phyloP scores from a whole-genome alignment of 164 flowering plant species.

The Umbellularia californica region DNA sequence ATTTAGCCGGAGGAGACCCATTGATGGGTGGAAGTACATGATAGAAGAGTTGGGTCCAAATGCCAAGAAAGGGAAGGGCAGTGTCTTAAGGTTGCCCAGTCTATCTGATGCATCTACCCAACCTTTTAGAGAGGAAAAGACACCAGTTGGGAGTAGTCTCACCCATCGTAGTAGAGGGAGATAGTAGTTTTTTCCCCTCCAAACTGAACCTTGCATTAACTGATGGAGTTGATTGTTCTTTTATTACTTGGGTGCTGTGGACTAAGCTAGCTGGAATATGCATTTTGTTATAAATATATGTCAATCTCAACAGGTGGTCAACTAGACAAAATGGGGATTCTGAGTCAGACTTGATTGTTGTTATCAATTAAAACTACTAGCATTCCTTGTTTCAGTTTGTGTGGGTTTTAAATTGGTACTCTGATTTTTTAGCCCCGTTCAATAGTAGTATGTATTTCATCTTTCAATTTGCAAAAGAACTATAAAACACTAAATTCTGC shows the following conservation, averaged over 20 bases:
- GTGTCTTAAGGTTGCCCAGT: conserved; percentile 69
- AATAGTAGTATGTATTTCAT: no score
- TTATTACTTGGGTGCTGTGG: not conserved
- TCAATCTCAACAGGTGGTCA: no score
- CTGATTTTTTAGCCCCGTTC: no score
- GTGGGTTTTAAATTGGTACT: no score
- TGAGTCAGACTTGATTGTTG: no score
- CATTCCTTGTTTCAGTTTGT: no score
- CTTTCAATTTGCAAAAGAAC: no score
- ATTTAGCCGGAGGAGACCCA: conserved; percentile 93
- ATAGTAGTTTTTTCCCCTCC: conserved; percentile 3
- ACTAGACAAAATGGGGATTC: no score
- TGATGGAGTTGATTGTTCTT: not conserved
- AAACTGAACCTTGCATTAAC: not conserved
- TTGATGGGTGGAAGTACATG: conserved; percentile 99
- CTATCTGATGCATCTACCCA: conserved; percentile 77
- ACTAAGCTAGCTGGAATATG: not conserved
- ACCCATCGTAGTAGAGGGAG: conserved; percentile 34
- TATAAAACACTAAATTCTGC: no score
- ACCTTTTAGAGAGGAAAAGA: conserved; percentile 71
- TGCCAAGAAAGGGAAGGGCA: conserved; percentile 88
- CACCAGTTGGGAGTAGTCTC: conserved; percentile 15
- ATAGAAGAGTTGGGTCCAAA: conserved; percentile 95
- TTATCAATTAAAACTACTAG: no score
- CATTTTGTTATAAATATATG: not conserved